Base-by-base conservation (phyloP, 1,284 basidiomycete genomes). In the Anthracocystis panici-leucophaei region DNA sequence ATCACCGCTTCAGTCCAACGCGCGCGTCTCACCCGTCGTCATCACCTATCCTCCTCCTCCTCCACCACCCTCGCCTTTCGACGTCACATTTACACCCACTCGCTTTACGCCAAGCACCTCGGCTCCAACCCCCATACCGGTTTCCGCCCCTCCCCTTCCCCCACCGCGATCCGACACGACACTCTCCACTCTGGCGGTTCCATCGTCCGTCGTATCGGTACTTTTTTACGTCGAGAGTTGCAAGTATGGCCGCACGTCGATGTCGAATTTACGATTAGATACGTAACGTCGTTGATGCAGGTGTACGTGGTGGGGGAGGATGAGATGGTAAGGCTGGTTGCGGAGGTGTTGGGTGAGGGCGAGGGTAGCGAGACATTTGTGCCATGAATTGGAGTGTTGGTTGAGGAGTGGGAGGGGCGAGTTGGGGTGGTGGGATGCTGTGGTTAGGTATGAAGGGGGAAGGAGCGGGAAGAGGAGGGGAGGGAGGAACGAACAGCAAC, bases 211-310 rank as follows among this genome's bases (percentile, higher is more conserved):
- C 65, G 48, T 11, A 76, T 31, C 61, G 71, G 27, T 20, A 77
- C 70, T 49, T 86, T 85, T 57, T 50, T 82, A 7, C 58, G 82
- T 1, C 63, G 85, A 16, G 85, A 86, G 70, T 65, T 86, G 10
- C 66, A 64, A 35, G 71, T 82, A 0, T 85, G 83, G 54, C 75
- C 79, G 6, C 50, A 78, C 16, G 60, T 85, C 35, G 85, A 86
- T 68, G 64, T 78, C 38, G 65, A 79, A 14, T 86, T 85, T 56
- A 57, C 85, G 2, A 76, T 75, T 9, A 74, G 73, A 18, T 86
- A 86, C 72, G 54, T 81, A 33, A 31, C 78, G 44, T 70, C 69
- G 23, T 73, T 84, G 42, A 57, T 80, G 6, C 79, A 82, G 25
- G 77, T 81, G 51, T 78, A 83, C 27, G 79, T 78, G 44, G 63